These are phyloP conservation scores for Trichoderma brevicompactum DNA, from an alignment of 2,329 filamentous ascomycete genomes.

Conservation along the genomic window DNA sequence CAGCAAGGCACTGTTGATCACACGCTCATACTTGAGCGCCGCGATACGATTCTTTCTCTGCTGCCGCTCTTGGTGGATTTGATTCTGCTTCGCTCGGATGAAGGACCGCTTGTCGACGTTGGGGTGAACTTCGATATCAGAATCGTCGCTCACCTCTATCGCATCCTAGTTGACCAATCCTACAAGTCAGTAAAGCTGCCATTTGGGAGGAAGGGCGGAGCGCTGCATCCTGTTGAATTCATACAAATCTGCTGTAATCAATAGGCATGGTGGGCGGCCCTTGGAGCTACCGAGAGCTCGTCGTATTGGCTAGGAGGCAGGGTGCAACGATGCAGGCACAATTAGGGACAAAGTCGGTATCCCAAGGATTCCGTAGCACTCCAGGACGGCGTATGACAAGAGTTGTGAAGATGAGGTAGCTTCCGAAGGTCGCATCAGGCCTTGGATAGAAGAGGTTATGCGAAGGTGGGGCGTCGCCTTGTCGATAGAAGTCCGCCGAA, in stretches of 20 bases:
- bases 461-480: slow-evolving; percentile 23
- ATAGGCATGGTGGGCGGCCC: slow-evolving; percentile 49
- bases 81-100: slow-evolving; percentile 95
- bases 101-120: slow-evolving; percentile 99
- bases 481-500: slow-evolving; percentile 23
- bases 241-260: slow-evolving; percentile 72
- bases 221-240: slow-evolving; percentile 30
- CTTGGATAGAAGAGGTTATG: neutral
- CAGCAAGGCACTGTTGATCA: slow-evolving; percentile 90
- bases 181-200: slow-evolving; percentile 11
- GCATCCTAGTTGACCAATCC: slow-evolving; percentile 63
- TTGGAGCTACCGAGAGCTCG: slow-evolving; percentile 24
- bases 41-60: slow-evolving; percentile 88
- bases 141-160: slow-evolving; percentile 96
- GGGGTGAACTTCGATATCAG: slow-evolving; percentile 96
- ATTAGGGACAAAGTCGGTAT: neutral
- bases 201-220: neutral
- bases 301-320: neutral
- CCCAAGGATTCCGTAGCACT: too few relatives aligned
- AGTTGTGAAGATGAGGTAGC: slow-evolving; percentile 1
- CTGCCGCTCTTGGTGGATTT: slow-evolving; percentile 90
- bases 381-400: neutral
- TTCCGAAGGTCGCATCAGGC: slow-evolving; percentile 1
- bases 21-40: slow-evolving; percentile 87
- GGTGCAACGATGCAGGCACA: neutral